Evolutionary conservation across 768 basidiomycete species (phyloP).

Genomic region (Mycena latifolia): DNA sequence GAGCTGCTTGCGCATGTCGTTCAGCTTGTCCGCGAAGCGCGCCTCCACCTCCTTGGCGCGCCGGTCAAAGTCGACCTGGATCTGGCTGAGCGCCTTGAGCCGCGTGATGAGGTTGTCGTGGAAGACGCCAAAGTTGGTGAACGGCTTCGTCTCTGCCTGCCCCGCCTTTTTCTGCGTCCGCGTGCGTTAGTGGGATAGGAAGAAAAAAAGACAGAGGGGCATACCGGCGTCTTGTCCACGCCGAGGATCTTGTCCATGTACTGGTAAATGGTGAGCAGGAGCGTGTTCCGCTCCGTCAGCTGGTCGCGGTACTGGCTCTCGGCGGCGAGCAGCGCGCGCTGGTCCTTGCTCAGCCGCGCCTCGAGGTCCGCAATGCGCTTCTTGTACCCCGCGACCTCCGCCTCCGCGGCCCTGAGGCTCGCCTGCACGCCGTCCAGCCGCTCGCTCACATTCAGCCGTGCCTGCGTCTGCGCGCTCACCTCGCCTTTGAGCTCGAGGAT

Average conservation of each 20-base stretch:
- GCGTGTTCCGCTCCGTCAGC: constrained; percentile 91
- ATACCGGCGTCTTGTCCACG: constrained; percentile 85
- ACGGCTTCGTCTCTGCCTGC: constrained; percentile 89
- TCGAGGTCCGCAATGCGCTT: constrained; percentile 82
- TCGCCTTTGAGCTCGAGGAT: constrained; percentile 85
- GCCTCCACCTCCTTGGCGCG: constrained; percentile 84
- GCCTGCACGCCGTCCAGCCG: constrained; percentile 84
- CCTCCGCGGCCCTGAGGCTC: constrained; percentile 73
- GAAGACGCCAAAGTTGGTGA: constrained; percentile 94
- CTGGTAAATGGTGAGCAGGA: constrained; percentile 93
- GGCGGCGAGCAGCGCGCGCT: constrained; percentile 74
- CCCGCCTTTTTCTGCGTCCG: constrained; percentile 74
- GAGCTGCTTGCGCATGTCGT: constrained; percentile 86
- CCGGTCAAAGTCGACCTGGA: constrained; percentile 90
- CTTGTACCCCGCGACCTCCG: constrained; percentile 71
- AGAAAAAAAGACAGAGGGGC: constrained; percentile 41
- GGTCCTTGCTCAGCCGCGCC: constrained; percentile 83
- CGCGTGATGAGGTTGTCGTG: constrained; percentile 94
- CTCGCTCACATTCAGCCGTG: constrained; percentile 86
- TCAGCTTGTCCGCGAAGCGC: constrained; percentile 78
- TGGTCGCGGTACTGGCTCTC: constrained; percentile 93
- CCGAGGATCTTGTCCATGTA: constrained; percentile 96
- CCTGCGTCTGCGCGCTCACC: constrained; percentile 88
- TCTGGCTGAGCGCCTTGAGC: constrained; percentile 85
- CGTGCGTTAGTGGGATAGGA: not conserved